Base-by-base conservation (phyloP, 1,284 basidiomycete species). In the Vanrija sp. region DNA sequence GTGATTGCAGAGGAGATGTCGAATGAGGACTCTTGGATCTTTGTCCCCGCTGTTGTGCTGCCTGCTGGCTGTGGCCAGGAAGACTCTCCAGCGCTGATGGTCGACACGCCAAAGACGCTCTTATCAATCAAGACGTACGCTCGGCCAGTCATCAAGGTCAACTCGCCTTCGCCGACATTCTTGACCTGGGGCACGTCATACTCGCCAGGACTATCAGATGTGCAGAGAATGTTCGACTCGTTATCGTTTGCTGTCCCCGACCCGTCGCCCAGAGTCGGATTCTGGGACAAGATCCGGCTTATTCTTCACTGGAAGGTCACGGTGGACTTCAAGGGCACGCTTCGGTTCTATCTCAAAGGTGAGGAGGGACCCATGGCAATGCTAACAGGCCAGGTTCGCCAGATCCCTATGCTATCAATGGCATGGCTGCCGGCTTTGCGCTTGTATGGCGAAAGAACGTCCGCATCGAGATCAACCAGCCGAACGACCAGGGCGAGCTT, bases 41-140 rank as follows among this genome's bases (percentile, higher is more conserved):
- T 86, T 82, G 77, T 92, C 24, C 75, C 83, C 6, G 87, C 85
- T 61, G 78, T 80, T 6, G 78, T 94, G 49, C 77, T 88, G 39
- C 79, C 81, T 19, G 69, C 73, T 3, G 76, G 82, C 45, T 79
- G 81, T 25, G 83, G 84, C 38, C 71, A 81, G 25, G 69, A 77
- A 14, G 83, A 83, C 18, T 80, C 83, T 19, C 71, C 78, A 4
- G 79, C 83, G 9, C 82, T 94, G 49, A 77, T 78, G 6, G 77
- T 96, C 20, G 70, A 79, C 37, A 81, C 97, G 27, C 91, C 92
- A 0, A 97, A 95, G 73, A 93, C 92, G 0, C 86, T 93, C 53
- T 95, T 95, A 88, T 88, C 94, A 0, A 87, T 94, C 65, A 98
- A 98, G 75, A 88, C 86, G 20, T 98, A 95, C 69, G 89, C 90